Evolutionary conservation across 202 grass and related monocot species (phyloP), one percentile per base, ranked within the genome.

Genomic region (Bolboschoenoplectus hybrid): DNA sequence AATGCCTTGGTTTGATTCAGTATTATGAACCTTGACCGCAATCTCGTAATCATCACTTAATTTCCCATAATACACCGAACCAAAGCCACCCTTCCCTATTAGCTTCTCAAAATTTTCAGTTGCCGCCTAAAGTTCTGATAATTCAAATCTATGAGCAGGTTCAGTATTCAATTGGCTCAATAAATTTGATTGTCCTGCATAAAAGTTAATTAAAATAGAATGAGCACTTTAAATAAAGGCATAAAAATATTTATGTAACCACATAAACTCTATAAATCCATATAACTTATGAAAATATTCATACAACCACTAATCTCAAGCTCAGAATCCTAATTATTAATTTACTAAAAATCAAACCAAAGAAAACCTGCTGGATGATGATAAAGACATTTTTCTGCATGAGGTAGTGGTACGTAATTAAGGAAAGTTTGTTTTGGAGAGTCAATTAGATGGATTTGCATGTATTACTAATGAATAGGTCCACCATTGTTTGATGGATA

Each of bases 21-120:
- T 93, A 63, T 90, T 98, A n/a, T 93, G 93, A 92, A 98, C 89
- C 82, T 98, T 98, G 66, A 93, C 93, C 64, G 95, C 93, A 43
- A 98, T 95, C 76, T 98, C 93, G 78, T 81, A 88, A 81, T 88
- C 93, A 82, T 95, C 91, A 80, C 83, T 16, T 84, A 98, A 75
- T 80, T 87, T 95, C 80, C 95, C 93, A 11, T 95, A 93, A 85
- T 98, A 98, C 78, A 98, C 95, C 73, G 91, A 91, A 78, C 95
- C 95, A 80, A 98, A 98, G 1, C 95, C 93, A 87, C 93, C 93
- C 43, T 91, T 89, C 56, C 95, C 93, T 87, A 98, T 95, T 88
- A 81, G 80, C 74, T 67, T 98, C 65, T 91, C 86, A 74, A 98
- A 98, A 38, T 92, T 91, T 9, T 71, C 71, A 35, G 95, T 98